These are phyloP conservation scores for Collybia mongolica DNA, from an alignment of 768 basidiomycete species.

Conservation along the genomic window DNA sequence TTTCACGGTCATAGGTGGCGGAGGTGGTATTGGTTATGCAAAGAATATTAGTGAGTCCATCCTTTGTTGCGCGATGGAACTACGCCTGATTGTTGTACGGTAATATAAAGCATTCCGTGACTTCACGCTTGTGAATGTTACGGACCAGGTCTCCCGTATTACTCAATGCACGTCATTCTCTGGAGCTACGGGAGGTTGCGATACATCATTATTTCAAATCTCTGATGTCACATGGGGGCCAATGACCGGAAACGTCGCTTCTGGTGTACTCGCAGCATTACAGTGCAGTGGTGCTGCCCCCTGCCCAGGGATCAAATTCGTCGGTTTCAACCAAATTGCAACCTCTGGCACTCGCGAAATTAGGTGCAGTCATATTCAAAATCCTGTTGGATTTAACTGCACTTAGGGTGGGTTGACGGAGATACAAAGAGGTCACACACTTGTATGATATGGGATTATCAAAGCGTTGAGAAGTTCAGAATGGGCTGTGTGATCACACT, in stretches of 20 bases:
- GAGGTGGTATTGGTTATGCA: conserved; percentile 29
- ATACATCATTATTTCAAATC: conserved; percentile 31
- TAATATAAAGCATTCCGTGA: conserved; percentile 20
- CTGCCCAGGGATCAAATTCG: conserved; percentile 21
- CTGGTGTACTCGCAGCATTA: conserved; percentile 21
- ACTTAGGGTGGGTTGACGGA: not conserved
- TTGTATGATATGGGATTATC: too few species aligned
- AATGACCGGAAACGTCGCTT: conserved; percentile 20
- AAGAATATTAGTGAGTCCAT: conserved; percentile 21
- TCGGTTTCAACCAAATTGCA: conserved; percentile 17
- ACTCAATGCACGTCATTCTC: conserved; percentile 31
- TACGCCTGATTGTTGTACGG: not conserved
- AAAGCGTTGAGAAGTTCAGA: too few species aligned
- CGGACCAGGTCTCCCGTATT: conserved; percentile 17
- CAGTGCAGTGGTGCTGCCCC: conserved; percentile 32
- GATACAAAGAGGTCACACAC: too few species aligned
- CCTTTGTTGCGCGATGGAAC: not conserved
- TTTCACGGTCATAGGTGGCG: conserved; percentile 22
- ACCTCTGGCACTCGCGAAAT: conserved; percentile 15
- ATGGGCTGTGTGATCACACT: too few species aligned
- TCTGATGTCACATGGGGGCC: conserved; percentile 30
- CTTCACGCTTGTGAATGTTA: conserved; percentile 20
- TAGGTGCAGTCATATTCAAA: conserved; percentile 17
- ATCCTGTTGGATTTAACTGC: conserved; percentile 24
- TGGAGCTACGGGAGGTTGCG: conserved; percentile 29